Base-by-base conservation (phyloP, 2,329 filamentous ascomycete species). In the Stagonosporopsis cucurbitacearum region DNA sequence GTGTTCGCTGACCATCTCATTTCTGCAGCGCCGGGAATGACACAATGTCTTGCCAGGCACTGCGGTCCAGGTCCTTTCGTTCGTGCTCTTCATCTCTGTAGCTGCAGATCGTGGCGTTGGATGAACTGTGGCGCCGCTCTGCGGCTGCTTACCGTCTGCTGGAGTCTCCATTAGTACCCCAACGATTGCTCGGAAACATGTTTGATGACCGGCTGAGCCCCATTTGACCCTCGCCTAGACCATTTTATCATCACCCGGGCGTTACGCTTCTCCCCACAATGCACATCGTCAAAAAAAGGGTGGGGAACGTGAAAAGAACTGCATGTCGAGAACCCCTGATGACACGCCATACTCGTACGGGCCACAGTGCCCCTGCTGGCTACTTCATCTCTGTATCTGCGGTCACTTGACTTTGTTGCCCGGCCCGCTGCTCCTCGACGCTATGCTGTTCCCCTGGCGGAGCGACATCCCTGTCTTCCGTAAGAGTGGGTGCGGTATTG, bases 401-500 rank as follows among this genome's bases (percentile, higher is more conserved):
- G 47, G 69, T 73, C 71, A 76, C 69, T 74, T 75, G 72, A 73
- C 67, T 67, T 60, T 51, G 61, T 65, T 70, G 61, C 57, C 62
- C 71, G 74, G 74, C 58, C 74, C 74, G 74, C 68, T 70, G 71
- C 71, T 75, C 74, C 73, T 75, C 72, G 58, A 69, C 67, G 61
- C 72, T 71, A 66, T 69, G 65, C 67, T 72, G 68, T 62, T 71
- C 68, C 66, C 65, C 62, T 64, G 73, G 70, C 68, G 71, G 73
- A 70, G 66, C 63, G 56, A 53, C 47, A 70, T 67, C 73, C 72
- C 67, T 72, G 65, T 67, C 64, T 67, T 75, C 71, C 70, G 70
- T 60, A 60, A 60, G 60, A 59, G 62, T 70, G 65, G 67, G 61
- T 63, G 65, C 70, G 63, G 63, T 69, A 54, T 71, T 67, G 60